These are phyloP conservation scores for Talaromyces wortmannii DNA, from an alignment of 495 filamentous ascomycete species.

Conservation along the genomic window DNA sequence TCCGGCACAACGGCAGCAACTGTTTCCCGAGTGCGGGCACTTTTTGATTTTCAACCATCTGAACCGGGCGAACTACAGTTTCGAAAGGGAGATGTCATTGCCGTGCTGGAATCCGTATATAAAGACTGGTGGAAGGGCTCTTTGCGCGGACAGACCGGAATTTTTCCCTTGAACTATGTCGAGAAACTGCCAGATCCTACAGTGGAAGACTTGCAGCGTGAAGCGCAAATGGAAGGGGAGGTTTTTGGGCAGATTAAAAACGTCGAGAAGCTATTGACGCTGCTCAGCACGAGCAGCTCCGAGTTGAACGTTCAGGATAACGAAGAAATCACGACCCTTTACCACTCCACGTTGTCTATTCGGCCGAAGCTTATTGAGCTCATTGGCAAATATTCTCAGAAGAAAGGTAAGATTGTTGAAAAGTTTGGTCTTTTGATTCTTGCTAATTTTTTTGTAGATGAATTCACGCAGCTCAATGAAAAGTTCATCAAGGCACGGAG, in stretches of 20 bases:
- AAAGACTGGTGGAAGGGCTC: slow-evolving; percentile 99
- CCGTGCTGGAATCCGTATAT: slow-evolving; percentile 93
- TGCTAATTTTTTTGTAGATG: slow-evolving; percentile 51
- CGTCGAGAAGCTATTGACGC: slow-evolving; percentile 89
- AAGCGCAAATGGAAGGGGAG: slow-evolving; percentile 95
- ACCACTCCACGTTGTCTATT: slow-evolving; percentile 90
- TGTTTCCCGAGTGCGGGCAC: slow-evolving; percentile 85
- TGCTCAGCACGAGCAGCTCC: slow-evolving; percentile 89
- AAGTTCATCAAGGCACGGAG: slow-evolving; percentile 98
- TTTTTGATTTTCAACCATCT: slow-evolving; percentile 91
- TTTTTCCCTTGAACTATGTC: slow-evolving; percentile 98
- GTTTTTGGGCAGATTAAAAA: slow-evolving; percentile 99
- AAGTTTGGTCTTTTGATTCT: neutral
- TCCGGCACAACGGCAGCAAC: slow-evolving; percentile 91
- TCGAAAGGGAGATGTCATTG: slow-evolving; percentile 94
- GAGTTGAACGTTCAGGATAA: slow-evolving; percentile 83
- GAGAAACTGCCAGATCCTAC: slow-evolving; percentile 96
- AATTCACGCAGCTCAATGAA: slow-evolving; percentile 96
- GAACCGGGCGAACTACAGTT: slow-evolving; percentile 94
- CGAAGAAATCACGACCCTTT: slow-evolving; percentile 87
- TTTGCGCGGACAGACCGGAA: slow-evolving; percentile 87
- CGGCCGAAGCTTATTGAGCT: slow-evolving; percentile 95
- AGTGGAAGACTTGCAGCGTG: slow-evolving; percentile 85
- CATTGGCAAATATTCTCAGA: slow-evolving; percentile 98
- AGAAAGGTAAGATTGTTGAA: slow-evolving; percentile 66